Percentiles rank a stretch among this genome's conserved stretches.
phyloP scores from a whole-genome alignment of 768 basidiomycete genomes.

The Suillus fuscotomentosus region DNA sequence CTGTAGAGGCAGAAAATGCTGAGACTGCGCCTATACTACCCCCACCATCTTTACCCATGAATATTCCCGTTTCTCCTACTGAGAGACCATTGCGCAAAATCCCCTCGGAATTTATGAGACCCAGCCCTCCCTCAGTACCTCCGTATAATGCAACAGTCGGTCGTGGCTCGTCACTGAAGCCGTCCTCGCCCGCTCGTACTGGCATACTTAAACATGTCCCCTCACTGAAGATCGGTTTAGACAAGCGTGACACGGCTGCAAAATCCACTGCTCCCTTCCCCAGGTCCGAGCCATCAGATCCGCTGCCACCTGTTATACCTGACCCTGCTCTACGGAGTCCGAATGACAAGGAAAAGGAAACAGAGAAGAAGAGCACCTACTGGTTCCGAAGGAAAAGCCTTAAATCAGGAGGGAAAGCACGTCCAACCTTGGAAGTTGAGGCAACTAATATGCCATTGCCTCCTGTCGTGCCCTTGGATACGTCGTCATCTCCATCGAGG shows the following conservation, averaged over 20 bases:
- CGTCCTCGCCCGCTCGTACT: constrained; percentile 18
- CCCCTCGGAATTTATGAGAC: constrained; percentile 18
- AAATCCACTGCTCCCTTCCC: constrained; percentile 19
- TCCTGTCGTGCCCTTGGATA: constrained; percentile 9
- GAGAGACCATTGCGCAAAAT: constrained; percentile 25
- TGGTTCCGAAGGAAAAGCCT: constrained; percentile 31
- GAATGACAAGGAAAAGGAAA: constrained; percentile 34
- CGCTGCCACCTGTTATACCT: constrained; percentile 28
- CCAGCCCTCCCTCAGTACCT: constrained; percentile 11
- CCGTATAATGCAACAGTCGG: constrained; percentile 11
- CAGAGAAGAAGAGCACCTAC: constrained; percentile 37
- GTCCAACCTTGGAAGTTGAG: constrained; percentile 20
- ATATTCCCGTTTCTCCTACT: constrained; percentile 10
- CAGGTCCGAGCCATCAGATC: constrained; percentile 17
- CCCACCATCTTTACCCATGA: constrained; percentile 22
- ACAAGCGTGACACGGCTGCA: constrained; percentile 17
- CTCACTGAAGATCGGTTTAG: constrained; percentile 16
- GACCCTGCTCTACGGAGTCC: constrained; percentile 25
- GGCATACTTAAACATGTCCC: constrained; percentile 25
- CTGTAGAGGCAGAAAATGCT: constrained; percentile 15
- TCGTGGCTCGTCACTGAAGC: constrained; percentile 15
- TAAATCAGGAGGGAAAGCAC: constrained; percentile 18
- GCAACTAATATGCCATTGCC: constrained; percentile 14
- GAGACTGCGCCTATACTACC: constrained; percentile 14
- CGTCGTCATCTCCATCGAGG: constrained; percentile 18